Conservation (phyloP, 495 filamentous ascomycete genomes). For the Antarctomyces pellizariae region DNA sequence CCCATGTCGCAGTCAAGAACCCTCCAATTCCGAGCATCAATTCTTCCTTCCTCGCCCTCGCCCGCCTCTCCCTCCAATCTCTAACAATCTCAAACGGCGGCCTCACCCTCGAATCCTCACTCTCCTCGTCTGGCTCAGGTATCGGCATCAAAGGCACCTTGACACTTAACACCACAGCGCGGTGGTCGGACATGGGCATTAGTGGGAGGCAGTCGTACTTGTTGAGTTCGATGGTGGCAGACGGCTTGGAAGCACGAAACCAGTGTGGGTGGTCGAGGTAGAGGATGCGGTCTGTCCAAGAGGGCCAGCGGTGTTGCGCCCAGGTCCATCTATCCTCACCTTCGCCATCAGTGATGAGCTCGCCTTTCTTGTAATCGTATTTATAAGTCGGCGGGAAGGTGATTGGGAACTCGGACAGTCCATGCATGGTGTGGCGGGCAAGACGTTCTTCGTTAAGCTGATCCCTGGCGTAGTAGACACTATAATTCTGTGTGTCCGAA, state of each 20-base stretch:
- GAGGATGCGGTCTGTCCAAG: slow-evolving; percentile 84
- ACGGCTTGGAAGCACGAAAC: slow-evolving; percentile 12
- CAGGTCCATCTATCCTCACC: slow-evolving; percentile 40
- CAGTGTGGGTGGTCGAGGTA: slow-evolving; percentile 40
- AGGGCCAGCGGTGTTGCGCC: slow-evolving; percentile 62
- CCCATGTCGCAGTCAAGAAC: slow-evolving; percentile 10
- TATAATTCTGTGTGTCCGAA: slow-evolving; percentile 26
- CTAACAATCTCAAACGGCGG: slow-evolving; percentile 11
- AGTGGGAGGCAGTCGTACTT: slow-evolving; percentile 54
- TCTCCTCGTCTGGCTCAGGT: slow-evolving; percentile 8
- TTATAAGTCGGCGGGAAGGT: slow-evolving; percentile 89
- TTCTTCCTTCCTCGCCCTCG: slow-evolving; percentile 8
- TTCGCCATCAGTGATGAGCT: slow-evolving; percentile 13
- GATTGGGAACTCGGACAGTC: slow-evolving; percentile 49
- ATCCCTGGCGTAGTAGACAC: slow-evolving; percentile 43
- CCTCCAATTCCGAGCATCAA: slow-evolving; percentile 7
- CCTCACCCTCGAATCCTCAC: slow-evolving; percentile 8
- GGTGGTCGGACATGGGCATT: slow-evolving; percentile 61
- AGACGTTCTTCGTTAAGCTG: slow-evolving; percentile 50
- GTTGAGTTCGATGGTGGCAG: slow-evolving; percentile 20
- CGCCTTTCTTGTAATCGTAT: slow-evolving; percentile 25
- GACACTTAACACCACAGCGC: slow-evolving; percentile 47
- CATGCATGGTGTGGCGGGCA: slow-evolving; percentile 44
- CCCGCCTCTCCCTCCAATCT: slow-evolving; percentile 10
- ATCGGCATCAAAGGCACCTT: slow-evolving; percentile 27